A percentile compares a stretch with the other conserved stretches of the same genome.
phyloP scores from a whole-genome alignment of 768 basidiomycete species.

The Heimioporus sp. region DNA sequence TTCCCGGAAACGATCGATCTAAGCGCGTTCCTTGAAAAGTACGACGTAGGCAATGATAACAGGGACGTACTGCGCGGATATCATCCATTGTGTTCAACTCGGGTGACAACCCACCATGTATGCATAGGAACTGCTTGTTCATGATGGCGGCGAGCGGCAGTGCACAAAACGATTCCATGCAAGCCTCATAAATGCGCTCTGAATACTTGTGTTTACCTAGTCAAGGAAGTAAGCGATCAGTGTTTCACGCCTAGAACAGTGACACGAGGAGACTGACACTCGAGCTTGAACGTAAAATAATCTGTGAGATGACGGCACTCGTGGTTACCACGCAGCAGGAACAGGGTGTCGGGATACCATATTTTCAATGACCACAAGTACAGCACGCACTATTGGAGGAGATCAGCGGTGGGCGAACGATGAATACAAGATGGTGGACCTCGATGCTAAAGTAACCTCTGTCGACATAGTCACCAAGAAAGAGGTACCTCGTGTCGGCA shows the following conservation, averaged over 20 bases:
- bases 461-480: slow-evolving; percentile 92
- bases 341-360: slow-evolving; percentile 97
- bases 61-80: slow-evolving; percentile 68
- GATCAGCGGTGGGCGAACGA: neutral
- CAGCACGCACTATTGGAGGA: slow-evolving; percentile 73
- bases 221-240: neutral
- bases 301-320: slow-evolving; percentile 98
- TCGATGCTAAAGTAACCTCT: slow-evolving; percentile 93
- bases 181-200: slow-evolving; percentile 93
- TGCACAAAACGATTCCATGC: slow-evolving; percentile 96
- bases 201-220: slow-evolving; percentile 99
- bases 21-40: neutral
- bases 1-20: slow-evolving; percentile 98
- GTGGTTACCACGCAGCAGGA: slow-evolving; percentile 96
- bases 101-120: slow-evolving; percentile 95
- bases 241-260: slow-evolving; percentile 2
- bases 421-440: slow-evolving; percentile 39
- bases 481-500: slow-evolving; percentile 90
- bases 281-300: slow-evolving; percentile 98
- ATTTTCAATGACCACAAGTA: slow-evolving; percentile 99
- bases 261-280: slow-evolving; percentile 59
- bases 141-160: slow-evolving; percentile 95
- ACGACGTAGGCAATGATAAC: neutral
- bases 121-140: slow-evolving; percentile 99
- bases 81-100: slow-evolving; percentile 96